A percentile compares a stretch with the other conserved stretches of the same genome.
phyloP scores from a whole-genome alignment of 129 eudicot species.

The Calendula officinalis region DNA sequence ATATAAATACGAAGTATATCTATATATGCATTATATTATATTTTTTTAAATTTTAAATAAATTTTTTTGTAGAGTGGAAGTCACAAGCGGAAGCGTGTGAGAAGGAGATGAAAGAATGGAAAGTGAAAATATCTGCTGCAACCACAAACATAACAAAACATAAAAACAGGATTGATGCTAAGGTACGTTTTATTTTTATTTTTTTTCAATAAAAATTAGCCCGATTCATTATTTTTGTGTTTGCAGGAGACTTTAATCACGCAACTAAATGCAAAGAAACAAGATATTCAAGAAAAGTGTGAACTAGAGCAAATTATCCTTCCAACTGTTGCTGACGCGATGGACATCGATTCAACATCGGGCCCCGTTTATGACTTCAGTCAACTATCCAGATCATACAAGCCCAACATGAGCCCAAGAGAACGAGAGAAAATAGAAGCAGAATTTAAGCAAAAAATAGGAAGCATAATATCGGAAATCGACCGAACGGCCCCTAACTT shows the following conservation, averaged over 20 bases:
- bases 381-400: conserved; percentile 64
- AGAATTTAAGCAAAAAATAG: conserved; percentile 78
- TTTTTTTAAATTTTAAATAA: background rate
- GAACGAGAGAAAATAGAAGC: conserved; percentile 85
- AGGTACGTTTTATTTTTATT: conserved; percentile 43
- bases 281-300: conserved; percentile 88
- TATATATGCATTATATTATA: background rate
- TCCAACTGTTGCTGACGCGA: conserved; percentile 76
- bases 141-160: conserved; percentile 80
- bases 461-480: conserved; percentile 67
- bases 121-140: conserved; percentile 82
- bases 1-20: background rate
- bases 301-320: conserved; percentile 75
- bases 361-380: conserved; percentile 77
- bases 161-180: conserved; percentile 70
- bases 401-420: conserved; percentile 55
- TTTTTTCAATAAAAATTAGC: background rate
- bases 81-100: conserved; percentile 82
- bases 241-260: conserved; percentile 68
- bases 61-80: conserved; percentile 59
- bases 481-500: conserved; percentile 94
- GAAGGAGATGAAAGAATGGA: conserved; percentile 72
- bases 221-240: conserved; percentile 9
- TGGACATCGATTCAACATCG: conserved; percentile 63
- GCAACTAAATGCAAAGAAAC: conserved; percentile 65